Percentiles rank a stretch among this genome's conserved stretches.
Evolutionary conservation across 1,284 basidiomycete genomes (phyloP).

Genomic region (Ustilago lituana): DNA sequence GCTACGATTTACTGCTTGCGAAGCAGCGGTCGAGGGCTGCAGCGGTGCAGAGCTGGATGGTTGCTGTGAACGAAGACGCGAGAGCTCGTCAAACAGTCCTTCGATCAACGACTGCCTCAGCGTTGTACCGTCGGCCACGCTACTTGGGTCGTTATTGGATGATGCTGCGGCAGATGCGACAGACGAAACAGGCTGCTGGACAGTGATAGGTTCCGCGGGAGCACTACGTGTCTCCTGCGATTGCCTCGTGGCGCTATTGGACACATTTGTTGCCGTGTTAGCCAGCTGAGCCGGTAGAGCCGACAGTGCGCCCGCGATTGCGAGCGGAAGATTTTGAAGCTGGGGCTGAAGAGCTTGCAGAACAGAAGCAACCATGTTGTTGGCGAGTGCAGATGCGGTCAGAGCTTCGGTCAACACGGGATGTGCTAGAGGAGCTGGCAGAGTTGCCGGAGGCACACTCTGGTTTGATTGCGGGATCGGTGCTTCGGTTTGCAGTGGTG

Average conservation of each 20-base stretch:
- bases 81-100: conserved; percentile 29
- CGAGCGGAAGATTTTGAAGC: conserved; percentile 2
- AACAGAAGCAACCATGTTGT: conserved; percentile 3
- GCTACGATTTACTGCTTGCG: too few species aligned
- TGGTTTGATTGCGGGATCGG: background rate
- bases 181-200: background rate
- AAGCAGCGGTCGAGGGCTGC: too few species aligned
- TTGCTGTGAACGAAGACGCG: conserved; percentile 20
- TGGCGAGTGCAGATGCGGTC: background rate
- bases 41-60: background rate
- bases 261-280: too few species aligned
- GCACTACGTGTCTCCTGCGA: background rate
- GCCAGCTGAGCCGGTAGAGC: conserved; percentile 1
- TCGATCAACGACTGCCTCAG: conserved; percentile 29
- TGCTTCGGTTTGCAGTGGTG: background rate
- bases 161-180: background rate
- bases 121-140: too few species aligned
- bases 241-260: too few species aligned
- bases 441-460: background rate
- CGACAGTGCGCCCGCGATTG: conserved; percentile 3
- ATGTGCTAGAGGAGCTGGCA: background rate
- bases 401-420: background rate
- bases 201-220: background rate
- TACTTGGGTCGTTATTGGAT: too few species aligned
- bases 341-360: conserved; percentile 21